A percentile compares a stretch with the other conserved stretches of the same genome.
These are phyloP conservation scores for Capsicum pubescens DNA, from an alignment of 257 asterid species.

Conservation along the genomic window DNA sequence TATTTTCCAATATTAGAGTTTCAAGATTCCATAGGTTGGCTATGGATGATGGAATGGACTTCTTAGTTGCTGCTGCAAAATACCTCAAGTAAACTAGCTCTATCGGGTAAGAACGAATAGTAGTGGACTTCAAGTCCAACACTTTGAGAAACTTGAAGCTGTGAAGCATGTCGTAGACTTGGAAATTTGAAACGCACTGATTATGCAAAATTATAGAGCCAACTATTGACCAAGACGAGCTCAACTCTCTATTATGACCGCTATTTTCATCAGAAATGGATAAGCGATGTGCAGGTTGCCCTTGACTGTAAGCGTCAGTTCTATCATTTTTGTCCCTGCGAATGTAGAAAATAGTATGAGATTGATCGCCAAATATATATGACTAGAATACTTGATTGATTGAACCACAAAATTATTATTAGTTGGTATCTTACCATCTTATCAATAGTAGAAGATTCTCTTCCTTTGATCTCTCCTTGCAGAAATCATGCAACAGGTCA, in stretches of 20 bases:
- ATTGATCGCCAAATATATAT: too few relatives aligned
- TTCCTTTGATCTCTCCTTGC: not conserved
- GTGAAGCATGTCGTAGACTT: not conserved
- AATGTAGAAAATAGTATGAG: not conserved
- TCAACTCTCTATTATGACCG: not conserved
- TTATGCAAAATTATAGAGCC: not conserved
- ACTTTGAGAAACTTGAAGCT: conserved; percentile 27
- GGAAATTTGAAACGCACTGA: not conserved
- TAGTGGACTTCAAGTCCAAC: conserved; percentile 19
- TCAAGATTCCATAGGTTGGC: conserved; percentile 14
- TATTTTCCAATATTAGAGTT: conserved; percentile 11
- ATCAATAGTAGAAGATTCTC: conserved; percentile 7
- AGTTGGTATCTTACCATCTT: not conserved
- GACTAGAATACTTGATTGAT: not conserved
- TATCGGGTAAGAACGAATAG: not conserved
- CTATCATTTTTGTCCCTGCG: not conserved
- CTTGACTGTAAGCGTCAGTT: not conserved
- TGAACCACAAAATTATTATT: not conserved
- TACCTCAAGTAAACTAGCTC: conserved; percentile 31
- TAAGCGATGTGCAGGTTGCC: not conserved
- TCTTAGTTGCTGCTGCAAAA: conserved; percentile 7
- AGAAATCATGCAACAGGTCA: conserved; percentile 35
- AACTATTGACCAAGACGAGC: not conserved
- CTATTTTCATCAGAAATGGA: not conserved
- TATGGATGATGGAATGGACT: not conserved